phyloP scores from a whole-genome alignment of 306 rosid genomes.

The Dalbergia oliveri region DNA sequence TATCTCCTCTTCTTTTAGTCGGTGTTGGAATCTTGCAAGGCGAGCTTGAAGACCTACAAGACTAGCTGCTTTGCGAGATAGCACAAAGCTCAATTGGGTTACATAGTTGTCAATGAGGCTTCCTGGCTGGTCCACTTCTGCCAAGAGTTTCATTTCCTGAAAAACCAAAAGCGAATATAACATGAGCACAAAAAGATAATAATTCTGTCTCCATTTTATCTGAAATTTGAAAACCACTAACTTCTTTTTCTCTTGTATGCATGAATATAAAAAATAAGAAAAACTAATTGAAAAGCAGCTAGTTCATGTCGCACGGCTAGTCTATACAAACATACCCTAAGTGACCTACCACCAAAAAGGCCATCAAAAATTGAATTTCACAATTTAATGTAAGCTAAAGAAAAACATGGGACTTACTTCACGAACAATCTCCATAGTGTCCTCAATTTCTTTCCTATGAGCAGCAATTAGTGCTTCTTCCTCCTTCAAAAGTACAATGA shows the following conservation, averaged over 20 bases:
- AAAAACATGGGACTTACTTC: conserved; percentile 71
- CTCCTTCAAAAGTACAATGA: conserved; percentile 66
- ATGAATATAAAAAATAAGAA: too few species aligned
- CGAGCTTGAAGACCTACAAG: conserved; percentile 98
- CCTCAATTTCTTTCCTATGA: conserved; percentile 97
- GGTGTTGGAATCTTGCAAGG: conserved; percentile 96
- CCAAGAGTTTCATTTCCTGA: conserved; percentile 96
- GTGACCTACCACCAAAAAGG: not conserved
- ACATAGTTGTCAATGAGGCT: conserved; percentile 94
- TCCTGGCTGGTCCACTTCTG: conserved; percentile 98
- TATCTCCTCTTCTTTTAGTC: conserved; percentile 94
- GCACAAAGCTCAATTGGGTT: conserved; percentile 89
- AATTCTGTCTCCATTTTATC: not conserved
- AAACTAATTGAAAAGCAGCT: not conserved
- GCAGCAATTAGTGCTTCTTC: conserved; percentile 98
- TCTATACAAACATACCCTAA: not conserved
- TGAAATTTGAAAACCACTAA: not conserved
- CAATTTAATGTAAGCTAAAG: not conserved
- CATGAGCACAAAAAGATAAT: conserved; percentile 12
- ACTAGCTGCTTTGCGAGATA: conserved; percentile 96
- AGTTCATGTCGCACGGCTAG: not conserved
- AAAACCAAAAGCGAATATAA: conserved; percentile 35
- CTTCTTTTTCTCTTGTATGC: not conserved
- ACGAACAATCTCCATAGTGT: conserved; percentile 99
- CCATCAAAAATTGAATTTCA: conserved; percentile 16